Evolutionary conservation across 2,329 filamentous ascomycete species (phyloP), one percentile per base, ranked within the genome.

Genomic region (Trichoderma gracile): DNA sequence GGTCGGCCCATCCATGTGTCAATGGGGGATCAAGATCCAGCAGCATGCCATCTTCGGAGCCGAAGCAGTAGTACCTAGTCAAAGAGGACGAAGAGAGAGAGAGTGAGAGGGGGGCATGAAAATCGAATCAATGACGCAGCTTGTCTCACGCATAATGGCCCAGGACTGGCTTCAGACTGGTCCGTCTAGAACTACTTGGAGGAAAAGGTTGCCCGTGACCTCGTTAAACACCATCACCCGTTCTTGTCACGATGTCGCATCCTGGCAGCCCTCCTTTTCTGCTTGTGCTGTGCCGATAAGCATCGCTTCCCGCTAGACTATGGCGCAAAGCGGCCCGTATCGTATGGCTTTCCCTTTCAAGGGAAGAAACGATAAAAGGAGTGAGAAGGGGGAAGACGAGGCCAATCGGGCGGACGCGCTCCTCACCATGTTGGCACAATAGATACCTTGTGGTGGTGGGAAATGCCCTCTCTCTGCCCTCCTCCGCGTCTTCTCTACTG

Each of bases 221-320:
- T 46, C 21, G 27, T 42, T 38, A 4, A 45, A 55, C 30, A 27
- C 46, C 64, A 58, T 65, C 58, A 65, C 30, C 64, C 53, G 61
- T 57, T 46, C 50, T 52, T 65, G 64, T 65, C 64, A 65, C 64
- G 64, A 62, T 65, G 64, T 65, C 53, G 64, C 64, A 65, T 65
- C 53, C 27, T 52, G 23, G 52, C 46, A 63, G 53, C 56, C 63
- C 21, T 45, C 49, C 21, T 46, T 45, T 3, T 33, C 17, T 43
- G 6, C 14, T 23, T 12, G 9, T 2, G 1, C 33, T 38, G 33
- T 38, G 9, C 40, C 43, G 63, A 65, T 65, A 65, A 65, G 55
- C 63, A 38, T 38, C 25, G 3, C 10, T 5, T 38, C 12, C 33
- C 33, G 33, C 33, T 38, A 38, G 33, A 38, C 33, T 14, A 38